Evolutionary conservation across 257 asterid genomes (phyloP), one percentile per base, ranked within the genome.

Genomic region (Nicotiana attenuata): DNA sequence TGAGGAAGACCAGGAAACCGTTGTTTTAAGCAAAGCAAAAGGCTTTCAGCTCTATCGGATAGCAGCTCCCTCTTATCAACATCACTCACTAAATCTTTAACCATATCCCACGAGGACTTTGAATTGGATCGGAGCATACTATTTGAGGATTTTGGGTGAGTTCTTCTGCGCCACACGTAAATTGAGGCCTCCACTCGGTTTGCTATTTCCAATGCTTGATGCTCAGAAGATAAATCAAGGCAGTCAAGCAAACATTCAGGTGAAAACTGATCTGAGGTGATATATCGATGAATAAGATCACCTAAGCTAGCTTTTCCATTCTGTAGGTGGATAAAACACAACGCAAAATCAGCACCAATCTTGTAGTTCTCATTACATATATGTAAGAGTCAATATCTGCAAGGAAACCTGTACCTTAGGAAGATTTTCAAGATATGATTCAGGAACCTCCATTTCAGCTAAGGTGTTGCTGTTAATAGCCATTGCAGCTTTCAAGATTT

Each of bases 1-100:
- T 92, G 98, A 56, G 98, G 93, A 50, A 94, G 95, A 77, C 97
- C 97, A 28, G 98, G 97, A 84, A 90, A 92, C 24, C 92, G 82
- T 41, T 80, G 95, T 82, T 85, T 91, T 85, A 92, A 85, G 92
- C 90, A 85, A 59, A 89, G 89, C 57, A 94, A 90, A 41, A 94
- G 90, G 85, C 90, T 91, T 82, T 92, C 94, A 10, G 97, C 97
- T 84, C 95, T 86, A 65, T 88, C 90, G 1, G 94, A 93, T 20
- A 94, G 85, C 52, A 85, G 35, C 73, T 91, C 97, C 33, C 88
- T 80, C 84, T 87, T 94, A 75, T 90, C 93, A 24, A 85, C 90
- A 84, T 94, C 98, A 31, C 77, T 65, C 29, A 94, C 89, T 81
- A 94, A 83, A 79, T 92, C 97, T 87, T 92, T 94, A 11, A 92